These are phyloP conservation scores for Alternaria incomplexa DNA, from an alignment of 2,329 filamentous ascomycete species.

Conservation along the genomic window DNA sequence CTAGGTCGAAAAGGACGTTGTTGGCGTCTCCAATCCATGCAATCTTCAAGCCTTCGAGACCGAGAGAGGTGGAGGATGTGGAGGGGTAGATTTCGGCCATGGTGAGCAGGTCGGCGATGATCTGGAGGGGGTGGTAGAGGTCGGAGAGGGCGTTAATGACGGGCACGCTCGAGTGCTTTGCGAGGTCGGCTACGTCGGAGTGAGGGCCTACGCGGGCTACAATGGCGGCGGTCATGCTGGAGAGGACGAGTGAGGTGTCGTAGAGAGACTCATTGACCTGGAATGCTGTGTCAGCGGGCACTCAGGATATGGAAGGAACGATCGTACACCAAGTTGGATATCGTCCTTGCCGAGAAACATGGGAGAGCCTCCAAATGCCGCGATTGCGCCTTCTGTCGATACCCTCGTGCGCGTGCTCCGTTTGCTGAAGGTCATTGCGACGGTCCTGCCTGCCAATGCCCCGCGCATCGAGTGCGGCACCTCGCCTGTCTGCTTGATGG, in stretches of 20 bases:
- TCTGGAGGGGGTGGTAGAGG: constrained; percentile 92
- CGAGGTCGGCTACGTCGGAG: constrained; percentile 56
- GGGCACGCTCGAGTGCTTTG: constrained; percentile 56
- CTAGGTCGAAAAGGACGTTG: constrained; percentile 94
- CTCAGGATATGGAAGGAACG: neutral
- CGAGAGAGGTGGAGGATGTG: constrained; percentile 59
- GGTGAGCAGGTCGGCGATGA: constrained; percentile 91
- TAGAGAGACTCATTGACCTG: constrained; percentile 92
- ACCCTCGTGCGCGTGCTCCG: constrained; percentile 91
- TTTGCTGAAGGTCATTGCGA: constrained; percentile 98
- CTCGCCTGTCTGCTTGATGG: constrained; percentile 71
- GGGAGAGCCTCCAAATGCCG: constrained; percentile 86
- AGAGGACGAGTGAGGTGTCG: constrained; percentile 90
- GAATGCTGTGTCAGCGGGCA: constrained; percentile 8
- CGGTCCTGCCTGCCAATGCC: constrained; percentile 74
- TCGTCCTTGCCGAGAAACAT: constrained; percentile 98
- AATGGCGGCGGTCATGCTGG: constrained; percentile 66
- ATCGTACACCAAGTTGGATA: constrained; percentile 85
- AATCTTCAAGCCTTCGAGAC: constrained; percentile 83
- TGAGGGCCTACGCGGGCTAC: constrained; percentile 61
- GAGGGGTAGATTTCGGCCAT: constrained; percentile 78
- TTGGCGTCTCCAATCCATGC: constrained; percentile 98
- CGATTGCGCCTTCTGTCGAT: constrained; percentile 88
- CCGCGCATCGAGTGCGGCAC: constrained; percentile 65
- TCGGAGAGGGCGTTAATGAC: constrained; percentile 73